A percentile compares a stretch with the other conserved stretches of the same genome.
phyloP scores from a whole-genome alignment of 768 basidiomycete species.

The Agrocybe praecox region DNA sequence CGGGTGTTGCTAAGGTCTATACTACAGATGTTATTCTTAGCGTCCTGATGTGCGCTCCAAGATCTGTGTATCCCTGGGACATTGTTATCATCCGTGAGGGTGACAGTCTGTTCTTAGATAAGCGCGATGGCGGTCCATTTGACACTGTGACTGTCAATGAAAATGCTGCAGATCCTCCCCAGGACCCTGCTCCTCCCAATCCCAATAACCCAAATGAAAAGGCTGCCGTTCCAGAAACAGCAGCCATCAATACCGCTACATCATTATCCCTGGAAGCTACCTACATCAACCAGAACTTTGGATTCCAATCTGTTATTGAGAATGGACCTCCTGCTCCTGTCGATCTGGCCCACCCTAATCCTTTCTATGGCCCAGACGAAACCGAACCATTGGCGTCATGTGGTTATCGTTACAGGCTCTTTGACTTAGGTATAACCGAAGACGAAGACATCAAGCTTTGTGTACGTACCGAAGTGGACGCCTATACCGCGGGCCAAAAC shows the following conservation, averaged over 20 bases:
- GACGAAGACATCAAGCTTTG: constrained; percentile 92
- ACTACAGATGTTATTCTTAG: constrained; percentile 95
- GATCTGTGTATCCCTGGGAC: constrained; percentile 98
- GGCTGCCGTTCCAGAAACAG: constrained; percentile 59
- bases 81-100: constrained; percentile 94
- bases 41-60: constrained; percentile 93
- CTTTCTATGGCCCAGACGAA: constrained; percentile 94
- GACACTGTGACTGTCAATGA: constrained; percentile 99
- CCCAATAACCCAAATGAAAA: constrained; percentile 79
- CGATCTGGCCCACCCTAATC: constrained; percentile 87
- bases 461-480: constrained; percentile 96
- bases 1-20: constrained; percentile 84
- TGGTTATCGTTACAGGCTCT: constrained; percentile 94
- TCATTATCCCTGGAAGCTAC: constrained; percentile 96
- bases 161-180: constrained; percentile 93
- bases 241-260: constrained; percentile 91
- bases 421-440: constrained; percentile 88
- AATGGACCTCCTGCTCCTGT: constrained; percentile 59
- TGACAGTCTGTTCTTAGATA: constrained; percentile 93
- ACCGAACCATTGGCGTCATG: constrained; percentile 95
- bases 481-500: constrained; percentile 68
- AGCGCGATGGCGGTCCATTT: constrained; percentile 95
- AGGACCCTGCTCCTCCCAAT: constrained; percentile 78
- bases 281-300: constrained; percentile 98
- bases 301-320: constrained; percentile 92